phyloP scores from a whole-genome alignment of 805 yeast species.

The Starmerella bombicola region DNA sequence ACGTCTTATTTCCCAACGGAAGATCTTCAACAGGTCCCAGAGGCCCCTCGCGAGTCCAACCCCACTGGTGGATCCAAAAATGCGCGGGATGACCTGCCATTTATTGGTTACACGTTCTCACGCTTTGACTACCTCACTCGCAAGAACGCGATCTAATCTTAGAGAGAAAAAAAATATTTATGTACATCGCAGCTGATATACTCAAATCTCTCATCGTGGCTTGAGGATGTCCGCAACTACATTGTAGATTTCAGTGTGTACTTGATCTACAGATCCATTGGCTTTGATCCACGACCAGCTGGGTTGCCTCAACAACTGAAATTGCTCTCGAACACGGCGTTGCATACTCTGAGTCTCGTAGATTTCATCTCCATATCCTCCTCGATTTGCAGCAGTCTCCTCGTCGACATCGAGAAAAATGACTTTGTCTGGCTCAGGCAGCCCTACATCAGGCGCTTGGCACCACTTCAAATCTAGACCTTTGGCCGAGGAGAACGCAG shows the following conservation, averaged over 20 bases:
- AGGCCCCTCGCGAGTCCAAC: constrained; percentile 53
- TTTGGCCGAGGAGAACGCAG: constrained; percentile 85
- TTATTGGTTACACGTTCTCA: constrained; percentile 92
- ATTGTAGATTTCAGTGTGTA: constrained; percentile 22
- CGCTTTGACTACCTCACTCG: constrained; percentile 80
- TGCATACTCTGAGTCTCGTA: constrained; percentile 74
- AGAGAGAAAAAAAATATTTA: no score
- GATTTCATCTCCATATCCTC: constrained; percentile 88
- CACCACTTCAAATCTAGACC: constrained; percentile 69
- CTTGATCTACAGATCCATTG: constrained; percentile 47
- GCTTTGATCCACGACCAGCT: constrained; percentile 45
- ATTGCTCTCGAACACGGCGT: constrained; percentile 49
- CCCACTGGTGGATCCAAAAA: constrained; percentile 27
- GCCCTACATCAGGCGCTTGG: constrained; percentile 62
- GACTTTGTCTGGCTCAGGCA: constrained; percentile 77
- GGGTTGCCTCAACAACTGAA: constrained; percentile 31
- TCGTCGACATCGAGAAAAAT: constrained; percentile 56
- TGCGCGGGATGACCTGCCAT: constrained; percentile 82
- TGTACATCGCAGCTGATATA: no score
- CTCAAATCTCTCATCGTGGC: no score
- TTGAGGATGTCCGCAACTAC: no score
- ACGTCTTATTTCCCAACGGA: constrained; percentile 97
- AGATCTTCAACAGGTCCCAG: constrained; percentile 89
- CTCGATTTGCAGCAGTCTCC: constrained; percentile 37
- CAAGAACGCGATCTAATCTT: constrained; percentile 26